phyloP scores from a whole-genome alignment of 1,139 yeast species.

The Lodderomyces orthopsilosis region DNA sequence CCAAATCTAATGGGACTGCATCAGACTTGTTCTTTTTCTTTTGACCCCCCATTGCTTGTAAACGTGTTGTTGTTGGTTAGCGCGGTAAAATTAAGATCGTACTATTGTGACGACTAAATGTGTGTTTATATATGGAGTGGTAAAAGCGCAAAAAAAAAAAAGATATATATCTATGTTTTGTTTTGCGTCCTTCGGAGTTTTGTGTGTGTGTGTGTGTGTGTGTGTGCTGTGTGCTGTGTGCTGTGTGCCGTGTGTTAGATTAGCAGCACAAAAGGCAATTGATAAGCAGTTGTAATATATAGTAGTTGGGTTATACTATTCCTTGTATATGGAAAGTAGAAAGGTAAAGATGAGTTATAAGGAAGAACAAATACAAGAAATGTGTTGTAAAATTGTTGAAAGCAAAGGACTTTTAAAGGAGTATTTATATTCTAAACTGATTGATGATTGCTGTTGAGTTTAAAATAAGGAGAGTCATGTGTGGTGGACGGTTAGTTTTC shows the following conservation, averaged over 20 bases:
- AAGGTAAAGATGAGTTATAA: too few relatives aligned
- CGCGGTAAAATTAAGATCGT: not conserved
- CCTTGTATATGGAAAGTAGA: too few relatives aligned
- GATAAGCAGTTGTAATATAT: not conserved
- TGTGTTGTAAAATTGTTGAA: too few relatives aligned
- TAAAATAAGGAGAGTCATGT: too few relatives aligned
- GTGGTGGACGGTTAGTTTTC: too few relatives aligned
- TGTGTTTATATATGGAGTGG: not conserved
- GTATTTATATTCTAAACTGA: not conserved
- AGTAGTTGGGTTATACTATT: not conserved
- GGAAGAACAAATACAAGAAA: too few relatives aligned
- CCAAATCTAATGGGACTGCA: slow-evolving; percentile 28
- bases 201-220: not conserved
- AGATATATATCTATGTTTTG: not conserved
- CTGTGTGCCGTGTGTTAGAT: too few relatives aligned
- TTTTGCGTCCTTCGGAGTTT: not conserved
- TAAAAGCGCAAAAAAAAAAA: not conserved
- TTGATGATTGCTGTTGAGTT: too few relatives aligned
- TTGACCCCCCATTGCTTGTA: slow-evolving; percentile 14
- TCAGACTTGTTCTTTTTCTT: slow-evolving; percentile 16
- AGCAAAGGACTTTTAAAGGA: not conserved
- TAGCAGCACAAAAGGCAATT: not conserved
- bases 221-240: too few relatives aligned
- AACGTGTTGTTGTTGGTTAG: not conserved
- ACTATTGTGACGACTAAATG: not conserved